Evolutionary conservation across 2,329 filamentous ascomycete genomes (phyloP).

Genomic region (Botryotinia convoluta): DNA sequence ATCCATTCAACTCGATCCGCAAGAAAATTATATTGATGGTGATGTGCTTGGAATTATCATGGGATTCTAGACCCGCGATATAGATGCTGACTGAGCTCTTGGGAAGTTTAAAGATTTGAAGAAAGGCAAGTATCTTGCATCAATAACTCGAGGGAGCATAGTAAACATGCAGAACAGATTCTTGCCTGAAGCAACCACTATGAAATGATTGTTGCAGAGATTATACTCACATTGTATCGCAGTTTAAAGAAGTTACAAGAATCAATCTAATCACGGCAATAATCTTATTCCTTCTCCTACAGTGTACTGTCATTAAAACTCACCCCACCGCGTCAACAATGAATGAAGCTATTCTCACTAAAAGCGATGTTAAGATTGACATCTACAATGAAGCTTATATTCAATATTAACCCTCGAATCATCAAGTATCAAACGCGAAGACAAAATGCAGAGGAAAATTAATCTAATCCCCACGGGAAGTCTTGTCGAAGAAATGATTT

Average conservation of each 20-base stretch:
- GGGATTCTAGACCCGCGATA: not conserved
- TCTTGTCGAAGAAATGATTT: not conserved
- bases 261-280: not conserved
- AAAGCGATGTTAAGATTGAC: too few species aligned
- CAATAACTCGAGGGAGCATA: too few species aligned
- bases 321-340: not conserved
- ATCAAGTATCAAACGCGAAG: not conserved
- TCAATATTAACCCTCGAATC: not conserved
- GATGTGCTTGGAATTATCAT: not conserved
- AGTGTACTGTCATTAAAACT: too few species aligned
- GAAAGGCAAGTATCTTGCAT: not conserved
- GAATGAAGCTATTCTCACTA: not conserved
- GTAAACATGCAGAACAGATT: not conserved
- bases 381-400: not conserved
- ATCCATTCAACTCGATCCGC: not conserved
- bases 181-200: not conserved
- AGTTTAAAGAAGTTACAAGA: not conserved
- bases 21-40: not conserved
- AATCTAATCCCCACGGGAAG: not conserved
- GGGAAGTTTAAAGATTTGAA: not conserved
- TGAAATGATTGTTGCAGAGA: not conserved
- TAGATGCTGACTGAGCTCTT: not conserved
- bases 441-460: not conserved
- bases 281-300: not conserved
- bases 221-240: not conserved